phyloP scores from a whole-genome alignment of 208 protist species.

The Borovskyia barvae region DNA sequence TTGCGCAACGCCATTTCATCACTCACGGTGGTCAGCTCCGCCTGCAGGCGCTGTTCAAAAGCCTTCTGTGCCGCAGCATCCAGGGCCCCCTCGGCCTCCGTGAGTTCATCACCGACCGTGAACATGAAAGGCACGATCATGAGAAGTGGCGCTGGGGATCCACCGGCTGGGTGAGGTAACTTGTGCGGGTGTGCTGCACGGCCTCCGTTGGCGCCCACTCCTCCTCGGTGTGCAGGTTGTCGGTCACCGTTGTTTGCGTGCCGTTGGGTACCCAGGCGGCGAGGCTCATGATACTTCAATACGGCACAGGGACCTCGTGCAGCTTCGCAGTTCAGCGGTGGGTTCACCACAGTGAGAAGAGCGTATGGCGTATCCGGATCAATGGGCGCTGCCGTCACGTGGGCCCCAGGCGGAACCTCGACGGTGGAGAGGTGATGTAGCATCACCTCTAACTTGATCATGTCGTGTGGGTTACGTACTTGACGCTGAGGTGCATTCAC shows the following conservation, averaged over 20 bases:
- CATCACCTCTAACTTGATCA: conserved; percentile 45
- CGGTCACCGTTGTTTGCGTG: neutral
- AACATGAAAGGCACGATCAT: conserved; percentile 80
- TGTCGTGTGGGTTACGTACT: conserved; percentile 52
- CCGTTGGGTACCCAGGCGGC: too few relatives aligned
- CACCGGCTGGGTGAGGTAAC: too few relatives aligned
- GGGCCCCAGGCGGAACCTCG: conserved; percentile 6
- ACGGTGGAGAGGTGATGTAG: conserved; percentile 7
- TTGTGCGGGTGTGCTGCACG: too few relatives aligned
- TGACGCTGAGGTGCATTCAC: conserved; percentile 57
- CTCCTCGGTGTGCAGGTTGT: too few relatives aligned
- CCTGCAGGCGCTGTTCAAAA: conserved; percentile 64
- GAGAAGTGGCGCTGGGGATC: conserved; percentile 16
- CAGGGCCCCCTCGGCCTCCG: conserved; percentile 74
- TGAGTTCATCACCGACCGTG: conserved; percentile 66
- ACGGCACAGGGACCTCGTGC: conserved; percentile 49
- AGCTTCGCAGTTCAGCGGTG: conserved; percentile 34
- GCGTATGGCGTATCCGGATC: conserved; percentile 60
- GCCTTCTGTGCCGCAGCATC: conserved; percentile 65
- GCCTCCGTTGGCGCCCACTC: neutral
- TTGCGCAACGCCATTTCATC: conserved; percentile 75
- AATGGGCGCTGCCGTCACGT: conserved; percentile 46
- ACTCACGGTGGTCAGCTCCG: conserved; percentile 36
- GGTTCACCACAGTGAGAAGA: conserved; percentile 68
- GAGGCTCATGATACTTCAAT: too few relatives aligned